A percentile compares a stretch with the other conserved stretches of the same genome.
Conservation (phyloP, 148 eudicot species). For the Persicaria tinctoria region DNA sequence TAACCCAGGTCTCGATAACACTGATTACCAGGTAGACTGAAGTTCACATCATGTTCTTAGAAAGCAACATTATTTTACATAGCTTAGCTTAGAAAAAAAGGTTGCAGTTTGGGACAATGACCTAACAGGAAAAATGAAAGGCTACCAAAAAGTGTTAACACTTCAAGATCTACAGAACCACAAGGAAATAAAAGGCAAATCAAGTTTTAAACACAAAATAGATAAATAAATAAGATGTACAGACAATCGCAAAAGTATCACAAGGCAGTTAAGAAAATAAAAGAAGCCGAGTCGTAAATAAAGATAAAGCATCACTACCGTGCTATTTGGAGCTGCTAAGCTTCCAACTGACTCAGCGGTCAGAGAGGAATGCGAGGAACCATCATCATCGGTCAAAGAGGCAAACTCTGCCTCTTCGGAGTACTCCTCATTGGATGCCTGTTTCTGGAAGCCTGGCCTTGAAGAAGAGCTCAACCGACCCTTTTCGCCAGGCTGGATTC, state of each 20-base stretch:
- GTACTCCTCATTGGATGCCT: constrained; percentile 66
- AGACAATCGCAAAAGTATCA: not conserved
- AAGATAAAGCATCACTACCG: constrained; percentile 31
- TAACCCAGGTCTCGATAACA: not conserved
- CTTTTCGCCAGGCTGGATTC: constrained; percentile 55
- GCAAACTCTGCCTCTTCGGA: constrained; percentile 85
- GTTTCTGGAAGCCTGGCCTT: constrained; percentile 39
- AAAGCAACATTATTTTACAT: not conserved
- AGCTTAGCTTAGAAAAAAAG: constrained; percentile 7
- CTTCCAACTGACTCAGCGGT: constrained; percentile 41
- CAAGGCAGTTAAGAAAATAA: not conserved
- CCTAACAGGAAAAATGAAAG: constrained; percentile 1
- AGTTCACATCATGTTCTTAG: not conserved
- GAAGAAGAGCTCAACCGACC: constrained; percentile 38
- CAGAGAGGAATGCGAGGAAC: constrained; percentile 69
- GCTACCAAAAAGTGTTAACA: not conserved
- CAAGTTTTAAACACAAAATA: not conserved
- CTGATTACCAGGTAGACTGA: constrained; percentile 3
- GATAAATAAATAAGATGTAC: not conserved
- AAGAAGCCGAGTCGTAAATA: not conserved
- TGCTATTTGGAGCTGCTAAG: constrained; percentile 30
- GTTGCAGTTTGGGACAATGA: constrained; percentile 5
- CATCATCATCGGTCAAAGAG: constrained; percentile 66
- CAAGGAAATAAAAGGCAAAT: not conserved
- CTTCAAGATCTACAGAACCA: not conserved